Evolutionary conservation across 2,329 filamentous ascomycete species (phyloP), one percentile per base, ranked within the genome.

Genomic region (Nothophoma quercina): DNA sequence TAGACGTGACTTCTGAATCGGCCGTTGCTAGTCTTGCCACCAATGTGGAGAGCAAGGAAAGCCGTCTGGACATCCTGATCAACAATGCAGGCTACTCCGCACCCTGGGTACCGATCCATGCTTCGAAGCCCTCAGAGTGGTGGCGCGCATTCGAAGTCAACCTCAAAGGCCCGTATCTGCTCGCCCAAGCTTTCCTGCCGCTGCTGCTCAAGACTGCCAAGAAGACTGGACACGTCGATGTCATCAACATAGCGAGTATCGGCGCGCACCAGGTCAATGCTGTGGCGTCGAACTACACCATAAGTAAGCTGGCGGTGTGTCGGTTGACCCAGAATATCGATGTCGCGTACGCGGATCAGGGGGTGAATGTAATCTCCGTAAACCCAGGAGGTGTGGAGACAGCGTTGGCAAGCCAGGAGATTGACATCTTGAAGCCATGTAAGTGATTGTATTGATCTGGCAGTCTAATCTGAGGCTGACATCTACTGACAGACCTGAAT

Each of bases 241-340:
- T 85, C 18, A 65, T 85, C 51, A 81, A 78, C 43, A 66, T 83
- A 26, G 71, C 69, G 7, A 81, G 78, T 34, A 74, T 80, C 1
- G 81, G 77, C 73, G 77, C 5, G 62, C 69, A 53, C 26, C 10
- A 32, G 7, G 15, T 57, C 5, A 19, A 19, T 6, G 44, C 52
- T 1, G 40, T 51, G 0, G 42, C 48, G 1, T 56, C 46, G 5
- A 71, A 71, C 2, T 85, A 85, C 55, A 72, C 77, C 50, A 75
- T 73, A 1, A 73, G 71, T 30, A 85, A 85, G 62, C 69, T 83
- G 28, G 82, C 81, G 1, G 56, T 82, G 18, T 59, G 78, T 10
- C 72, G 81, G 7, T 73, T 85, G 33, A 79, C 77, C 0, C 81
- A 85, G 60, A 79, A 77, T 55, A 55, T 82, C 8, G 69, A 75